These are phyloP conservation scores for Pholiota adiposa DNA, from an alignment of 1,284 basidiomycete genomes.

Conservation along the genomic window DNA sequence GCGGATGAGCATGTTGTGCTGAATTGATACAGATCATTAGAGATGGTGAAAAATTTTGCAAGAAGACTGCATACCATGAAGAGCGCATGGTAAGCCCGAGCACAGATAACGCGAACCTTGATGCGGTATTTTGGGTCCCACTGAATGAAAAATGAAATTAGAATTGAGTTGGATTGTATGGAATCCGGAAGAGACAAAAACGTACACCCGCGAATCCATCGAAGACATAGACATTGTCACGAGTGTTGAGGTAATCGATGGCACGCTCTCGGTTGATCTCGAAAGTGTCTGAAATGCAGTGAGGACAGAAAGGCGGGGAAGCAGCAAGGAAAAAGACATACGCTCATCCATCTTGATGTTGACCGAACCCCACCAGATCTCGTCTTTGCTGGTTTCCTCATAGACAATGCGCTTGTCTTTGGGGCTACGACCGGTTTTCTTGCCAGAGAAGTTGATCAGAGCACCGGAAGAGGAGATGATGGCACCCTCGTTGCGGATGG, in stretches of 20 bases:
- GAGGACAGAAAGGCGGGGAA: constrained; percentile 8
- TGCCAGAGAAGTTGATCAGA: constrained; percentile 99
- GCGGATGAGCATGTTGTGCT: constrained; percentile 99
- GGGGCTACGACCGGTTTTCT: constrained; percentile 98
- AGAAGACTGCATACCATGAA: constrained; percentile 84
- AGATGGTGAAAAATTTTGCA: constrained; percentile 11
- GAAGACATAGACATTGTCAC: constrained; percentile 99
- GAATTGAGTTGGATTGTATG: constrained; percentile 5
- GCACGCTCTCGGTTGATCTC: constrained; percentile 99
- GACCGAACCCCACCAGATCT: constrained; percentile 99
- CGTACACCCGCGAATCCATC: constrained; percentile 93
- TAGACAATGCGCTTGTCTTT: constrained; percentile 99
- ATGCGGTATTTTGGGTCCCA: constrained; percentile 99
- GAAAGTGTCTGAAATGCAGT: constrained; percentile 79
- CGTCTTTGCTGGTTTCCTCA: constrained; percentile 96
- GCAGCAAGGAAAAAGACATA: constrained; percentile 44
- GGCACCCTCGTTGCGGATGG: constrained; percentile 97
- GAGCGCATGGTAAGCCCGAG: constrained; percentile 97
- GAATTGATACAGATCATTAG: constrained; percentile 19
- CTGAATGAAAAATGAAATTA: constrained; percentile 38
- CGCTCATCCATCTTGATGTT: constrained; percentile 99
- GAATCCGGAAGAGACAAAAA: constrained; percentile 18
- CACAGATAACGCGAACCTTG: constrained; percentile 99
- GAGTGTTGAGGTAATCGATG: constrained; percentile 99
- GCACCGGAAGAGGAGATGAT: constrained; percentile 97